Evolutionary conservation across 768 basidiomycete genomes (phyloP), one percentile per base, ranked within the genome.

Genomic region (Postia placenta): DNA sequence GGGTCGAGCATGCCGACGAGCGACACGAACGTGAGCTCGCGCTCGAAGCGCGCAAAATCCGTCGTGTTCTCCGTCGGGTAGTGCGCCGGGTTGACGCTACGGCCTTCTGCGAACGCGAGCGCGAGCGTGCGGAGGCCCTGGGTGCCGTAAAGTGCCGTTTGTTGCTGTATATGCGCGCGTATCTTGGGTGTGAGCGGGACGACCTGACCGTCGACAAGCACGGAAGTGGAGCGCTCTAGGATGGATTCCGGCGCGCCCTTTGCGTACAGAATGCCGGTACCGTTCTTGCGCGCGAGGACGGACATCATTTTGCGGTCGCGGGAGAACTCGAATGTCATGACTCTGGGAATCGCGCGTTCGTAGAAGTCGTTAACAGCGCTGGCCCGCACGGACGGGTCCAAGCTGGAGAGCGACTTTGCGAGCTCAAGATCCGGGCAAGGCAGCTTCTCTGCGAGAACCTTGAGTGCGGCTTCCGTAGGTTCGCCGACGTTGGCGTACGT

Each of bases 241-340:
- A 99, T 85, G 20, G 90, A 87, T 70, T 99, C 95, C 5, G 95
- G 95, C 2, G 95, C 95, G 30, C 95, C 95, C 67, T 98, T 98
- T 65, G 87, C 92, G 63, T 94, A 87, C 4, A 98, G 74, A 6
- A 87, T 78, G n/a, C 89, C 88, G 4, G 67, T 67, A 1, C 77
- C 78, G 49, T 81, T 79, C 48, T 81, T 74, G 52, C 71, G 78
- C 33, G 91, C 88, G 44, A 98, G 81, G 45, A 97, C 94, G 19
- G 95, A 96, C 95, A 98, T 98, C 83, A 94, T 95, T 71, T 97
- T 99, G 62, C 95, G 87, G 68, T 98, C 95, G 17, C 95, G 84
- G 19, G 93, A 91, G 69, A 99, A 98, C 67, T 99, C 95, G 66
- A 99, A 95, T 6, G 94, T 99, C 58, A 96, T 71, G 12, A 96